Evolutionary conservation across 768 basidiomycete genomes (phyloP).

Genomic region (Boletus bicolor): DNA sequence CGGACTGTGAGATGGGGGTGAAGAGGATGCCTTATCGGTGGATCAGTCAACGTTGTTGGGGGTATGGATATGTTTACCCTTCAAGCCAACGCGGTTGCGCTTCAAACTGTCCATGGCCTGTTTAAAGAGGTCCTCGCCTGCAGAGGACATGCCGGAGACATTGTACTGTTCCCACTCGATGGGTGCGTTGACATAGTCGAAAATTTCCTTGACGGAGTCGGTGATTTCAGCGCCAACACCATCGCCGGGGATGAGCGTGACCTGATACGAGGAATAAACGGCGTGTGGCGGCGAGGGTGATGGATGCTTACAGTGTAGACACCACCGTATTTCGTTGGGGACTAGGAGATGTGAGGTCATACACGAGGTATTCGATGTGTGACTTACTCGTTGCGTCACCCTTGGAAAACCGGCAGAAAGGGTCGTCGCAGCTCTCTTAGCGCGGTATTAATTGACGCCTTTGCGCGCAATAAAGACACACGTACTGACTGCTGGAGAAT

Average conservation of each 20-base stretch:
- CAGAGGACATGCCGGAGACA: conserved; percentile 92
- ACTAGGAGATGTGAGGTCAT: conserved; percentile 41
- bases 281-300: not conserved
- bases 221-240: conserved; percentile 97
- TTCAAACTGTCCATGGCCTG: conserved; percentile 97
- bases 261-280: conserved; percentile 45
- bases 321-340: conserved; percentile 87
- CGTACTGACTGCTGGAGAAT: conserved; percentile 51
- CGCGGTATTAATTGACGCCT: conserved; percentile 1
- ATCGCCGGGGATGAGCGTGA: conserved; percentile 97
- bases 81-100: conserved; percentile 96
- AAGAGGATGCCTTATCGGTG: conserved; percentile 82
- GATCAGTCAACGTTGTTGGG: conserved; percentile 4
- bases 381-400: conserved; percentile 64
- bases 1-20: conserved; percentile 93
- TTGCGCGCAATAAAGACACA: conserved; percentile 10
- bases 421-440: conserved; percentile 69
- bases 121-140: conserved; percentile 93
- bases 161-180: conserved; percentile 99
- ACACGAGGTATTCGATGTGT: not conserved
- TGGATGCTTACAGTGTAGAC: conserved; percentile 72
- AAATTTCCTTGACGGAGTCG: conserved; percentile 98
- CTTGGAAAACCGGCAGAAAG: conserved; percentile 77
- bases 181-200: conserved; percentile 94
- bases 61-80: conserved; percentile 55